Evolutionary conservation across 306 rosid species (phyloP).

Genomic region (Dalbergia cochinchinensis): DNA sequence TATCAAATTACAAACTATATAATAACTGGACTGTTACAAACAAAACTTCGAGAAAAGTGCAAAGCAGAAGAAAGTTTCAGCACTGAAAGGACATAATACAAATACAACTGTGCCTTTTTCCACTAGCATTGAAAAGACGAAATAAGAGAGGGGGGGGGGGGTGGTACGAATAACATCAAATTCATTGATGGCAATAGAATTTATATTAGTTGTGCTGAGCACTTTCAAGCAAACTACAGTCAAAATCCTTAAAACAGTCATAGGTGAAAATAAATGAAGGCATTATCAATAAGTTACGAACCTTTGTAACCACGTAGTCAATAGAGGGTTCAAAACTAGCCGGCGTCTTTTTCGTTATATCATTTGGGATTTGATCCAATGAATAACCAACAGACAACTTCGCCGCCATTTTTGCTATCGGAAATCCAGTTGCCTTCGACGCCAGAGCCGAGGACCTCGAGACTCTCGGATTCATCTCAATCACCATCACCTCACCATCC

Average conservation of each 20-base stretch:
- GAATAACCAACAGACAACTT: slow-evolving; percentile 91
- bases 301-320: slow-evolving; percentile 98
- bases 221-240: background rate
- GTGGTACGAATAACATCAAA: background rate
- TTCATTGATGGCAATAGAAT: background rate
- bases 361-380: slow-evolving; percentile 91
- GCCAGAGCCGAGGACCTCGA: slow-evolving; percentile 95
- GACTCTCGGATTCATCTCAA: slow-evolving; percentile 99
- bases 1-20: slow-evolving; percentile 25
- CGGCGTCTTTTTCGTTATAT: slow-evolving; percentile 90
- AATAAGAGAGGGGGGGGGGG: too few species aligned
- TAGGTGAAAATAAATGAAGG: background rate
- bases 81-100: background rate
- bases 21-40: background rate
- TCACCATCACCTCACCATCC: slow-evolving; percentile 94
- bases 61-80: background rate
- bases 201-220: background rate
- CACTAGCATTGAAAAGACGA: background rate
- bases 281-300: slow-evolving; percentile 41
- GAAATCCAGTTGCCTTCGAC: slow-evolving; percentile 96
- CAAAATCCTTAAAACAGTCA: background rate
- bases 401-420: slow-evolving; percentile 96
- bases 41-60: background rate
- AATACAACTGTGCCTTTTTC: background rate
- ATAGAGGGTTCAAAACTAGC: slow-evolving; percentile 99